Conservation (phyloP, 2,329 filamentous ascomycete species). For the Aspergillus alliaceus region DNA sequence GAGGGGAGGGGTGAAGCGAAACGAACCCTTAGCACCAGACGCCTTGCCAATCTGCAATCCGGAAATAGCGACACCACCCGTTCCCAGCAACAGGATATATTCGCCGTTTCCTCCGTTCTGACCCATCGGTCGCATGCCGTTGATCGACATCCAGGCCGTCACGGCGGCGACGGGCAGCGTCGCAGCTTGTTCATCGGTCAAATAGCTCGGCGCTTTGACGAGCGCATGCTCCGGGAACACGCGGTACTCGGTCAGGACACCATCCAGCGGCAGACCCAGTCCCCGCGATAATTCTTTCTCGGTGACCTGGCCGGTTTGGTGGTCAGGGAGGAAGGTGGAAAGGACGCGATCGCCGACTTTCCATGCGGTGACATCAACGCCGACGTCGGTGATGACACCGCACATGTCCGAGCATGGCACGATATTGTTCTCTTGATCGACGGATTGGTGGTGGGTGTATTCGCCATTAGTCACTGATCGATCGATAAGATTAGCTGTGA, state of each 20-base stretch:
- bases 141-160: constrained; percentile 53
- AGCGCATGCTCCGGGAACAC: constrained; percentile 42
- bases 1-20: neutral
- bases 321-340: constrained; percentile 58
- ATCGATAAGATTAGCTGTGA: neutral
- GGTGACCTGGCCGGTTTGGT: constrained; percentile 60
- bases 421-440: constrained; percentile 44
- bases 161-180: constrained; percentile 49
- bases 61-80: constrained; percentile 49
- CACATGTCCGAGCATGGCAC: constrained; percentile 72
- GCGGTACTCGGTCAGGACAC: constrained; percentile 45
- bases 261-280: constrained; percentile 59
- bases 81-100: constrained; percentile 57
- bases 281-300: constrained; percentile 57
- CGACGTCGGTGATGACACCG: constrained; percentile 57
- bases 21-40: constrained; percentile 40
- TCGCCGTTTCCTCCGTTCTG: constrained; percentile 48
- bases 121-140: constrained; percentile 41
- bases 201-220: constrained; percentile 41
- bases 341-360: constrained; percentile 65
- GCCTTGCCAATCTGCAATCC: constrained; percentile 51
- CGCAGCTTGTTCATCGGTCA: constrained; percentile 40
- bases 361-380: constrained; percentile 50
- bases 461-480: constrained; percentile 65
- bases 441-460: constrained; percentile 65